Conservation (phyloP, 257 asterid species). For the Solanum peruvianum region DNA sequence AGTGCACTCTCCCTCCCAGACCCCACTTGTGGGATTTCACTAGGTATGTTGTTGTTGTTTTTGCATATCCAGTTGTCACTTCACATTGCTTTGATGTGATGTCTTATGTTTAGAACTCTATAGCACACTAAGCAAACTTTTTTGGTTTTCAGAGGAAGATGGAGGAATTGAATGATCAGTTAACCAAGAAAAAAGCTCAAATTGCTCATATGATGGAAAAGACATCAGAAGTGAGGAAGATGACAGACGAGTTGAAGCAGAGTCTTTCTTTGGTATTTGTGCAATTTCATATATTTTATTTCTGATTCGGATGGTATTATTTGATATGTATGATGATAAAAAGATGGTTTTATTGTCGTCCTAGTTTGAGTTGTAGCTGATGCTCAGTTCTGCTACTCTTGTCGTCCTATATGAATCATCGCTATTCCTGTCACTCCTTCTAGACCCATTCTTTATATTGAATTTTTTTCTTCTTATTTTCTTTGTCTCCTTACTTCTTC, state of each 20-base stretch:
- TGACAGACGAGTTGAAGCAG: conserved; percentile 50
- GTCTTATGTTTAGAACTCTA: neutral
- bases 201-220: conserved; percentile 48
- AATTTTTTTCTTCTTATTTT: neutral
- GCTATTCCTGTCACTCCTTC: neutral
- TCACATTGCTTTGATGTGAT: neutral
- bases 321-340: neutral
- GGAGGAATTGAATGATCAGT: conserved; percentile 38
- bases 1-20: neutral
- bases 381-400: conserved; percentile 1
- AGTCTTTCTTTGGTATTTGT: conserved; percentile 47
- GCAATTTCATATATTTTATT: neutral
- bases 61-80: neutral
- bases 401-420: neutral
- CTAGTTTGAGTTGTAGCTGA: neutral
- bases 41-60: neutral
- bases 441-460: neutral
- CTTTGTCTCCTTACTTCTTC: neutral
- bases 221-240: conserved; percentile 65
- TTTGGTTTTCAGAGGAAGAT: conserved; percentile 46
- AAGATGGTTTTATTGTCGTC: neutral
- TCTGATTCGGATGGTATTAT: neutral
- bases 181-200: conserved; percentile 47
- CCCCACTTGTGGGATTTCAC: neutral
- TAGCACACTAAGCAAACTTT: neutral